Base-by-base conservation (phyloP, 148 eudicot species). In the Salicornia ramosissima region DNA sequence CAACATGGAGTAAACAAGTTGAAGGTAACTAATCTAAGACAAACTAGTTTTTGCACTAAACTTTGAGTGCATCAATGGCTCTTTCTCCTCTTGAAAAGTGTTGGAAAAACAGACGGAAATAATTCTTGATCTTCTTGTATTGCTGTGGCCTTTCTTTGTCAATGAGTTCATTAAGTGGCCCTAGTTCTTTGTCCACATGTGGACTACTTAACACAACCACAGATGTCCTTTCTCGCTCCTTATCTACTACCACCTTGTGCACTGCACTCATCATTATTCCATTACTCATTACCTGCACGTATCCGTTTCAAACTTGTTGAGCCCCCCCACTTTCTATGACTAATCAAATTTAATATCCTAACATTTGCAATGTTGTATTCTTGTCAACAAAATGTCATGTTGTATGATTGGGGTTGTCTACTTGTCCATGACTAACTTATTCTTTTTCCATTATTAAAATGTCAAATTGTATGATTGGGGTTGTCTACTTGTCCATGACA, bases 211-310 rank as follows among this genome's bases (percentile, higher is more conserved):
- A 55, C 39, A 70, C 29, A 0, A 75, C 82, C 63, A 79, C 25
- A 0, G 85, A 57, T 10, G 57, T 75, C 72, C 75, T 76, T 59
- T 73, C 82, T 10, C 34, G 52, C 21, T 69, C 64, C 2, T 56
- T 36, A 59, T 67, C 74, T 21, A 74, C 51, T 55, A 73, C 70
- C 47, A 73, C 85, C 75, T 76, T 69, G 70, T 82, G 85, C 70
- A 73, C 36, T 15, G 75, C 73, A 67, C 85, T 82, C 68, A 73
- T 76, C 68, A 75, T 68, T 69, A 72, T 64, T 31, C 84, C 79
- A 40, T 75, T 81, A 16, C 79, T 78, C 81, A 78, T 68, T 43
- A 79, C 76, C 80, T 79, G 74, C 76, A 76, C 42, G 18, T 6
- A 54, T 30, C 33, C 25, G 31, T 6, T 31, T 30, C 42, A 33